Evolutionary conservation across 2,329 filamentous ascomycete genomes (phyloP).

Genomic region (Venturiaceae sp.): DNA sequence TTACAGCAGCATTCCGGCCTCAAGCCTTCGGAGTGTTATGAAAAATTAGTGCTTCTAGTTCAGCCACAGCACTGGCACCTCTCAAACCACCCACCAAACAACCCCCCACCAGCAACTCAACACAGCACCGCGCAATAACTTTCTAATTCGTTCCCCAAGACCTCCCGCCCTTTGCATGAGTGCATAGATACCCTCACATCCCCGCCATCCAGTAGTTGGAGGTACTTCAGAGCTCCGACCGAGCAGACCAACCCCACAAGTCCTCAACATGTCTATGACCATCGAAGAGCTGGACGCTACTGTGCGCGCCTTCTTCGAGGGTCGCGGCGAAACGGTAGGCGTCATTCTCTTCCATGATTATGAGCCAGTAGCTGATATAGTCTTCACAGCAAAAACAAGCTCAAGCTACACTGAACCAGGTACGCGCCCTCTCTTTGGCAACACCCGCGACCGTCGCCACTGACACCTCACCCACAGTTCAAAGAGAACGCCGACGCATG

Average conservation of each 20-base stretch:
- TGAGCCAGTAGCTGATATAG: slow-evolving; percentile 23
- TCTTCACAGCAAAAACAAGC: slow-evolving; percentile 81
- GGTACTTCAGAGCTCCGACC: background rate
- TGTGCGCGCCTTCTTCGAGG: slow-evolving; percentile 95
- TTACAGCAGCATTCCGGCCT: background rate
- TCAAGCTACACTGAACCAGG: slow-evolving; percentile 86
- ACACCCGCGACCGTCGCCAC: slow-evolving; percentile 13
- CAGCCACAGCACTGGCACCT: too few relatives aligned
- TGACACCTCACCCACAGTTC: slow-evolving; percentile 51
- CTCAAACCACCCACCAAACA: too few relatives aligned
- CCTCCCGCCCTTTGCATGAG: background rate
- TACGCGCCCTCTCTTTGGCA: slow-evolving; percentile 32
- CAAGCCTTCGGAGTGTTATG: too few relatives aligned
- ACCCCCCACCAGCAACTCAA: background rate
- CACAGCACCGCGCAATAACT: background rate
- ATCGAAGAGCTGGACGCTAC: slow-evolving; percentile 95
- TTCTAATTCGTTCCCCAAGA: background rate
- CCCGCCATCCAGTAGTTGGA: background rate
- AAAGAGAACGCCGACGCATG: slow-evolving; percentile 98
- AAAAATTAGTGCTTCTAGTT: too few relatives aligned
- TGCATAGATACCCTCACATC: background rate
- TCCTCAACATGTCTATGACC: slow-evolving; percentile 21
- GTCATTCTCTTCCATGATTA: slow-evolving; percentile 13
- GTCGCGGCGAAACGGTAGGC: slow-evolving; percentile 81
- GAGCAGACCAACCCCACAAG: background rate